A percentile compares a stretch with the other conserved stretches of the same genome.
Conservation (phyloP, 2,329 filamentous ascomycete species). For the Biscogniauxia marginata region DNA sequence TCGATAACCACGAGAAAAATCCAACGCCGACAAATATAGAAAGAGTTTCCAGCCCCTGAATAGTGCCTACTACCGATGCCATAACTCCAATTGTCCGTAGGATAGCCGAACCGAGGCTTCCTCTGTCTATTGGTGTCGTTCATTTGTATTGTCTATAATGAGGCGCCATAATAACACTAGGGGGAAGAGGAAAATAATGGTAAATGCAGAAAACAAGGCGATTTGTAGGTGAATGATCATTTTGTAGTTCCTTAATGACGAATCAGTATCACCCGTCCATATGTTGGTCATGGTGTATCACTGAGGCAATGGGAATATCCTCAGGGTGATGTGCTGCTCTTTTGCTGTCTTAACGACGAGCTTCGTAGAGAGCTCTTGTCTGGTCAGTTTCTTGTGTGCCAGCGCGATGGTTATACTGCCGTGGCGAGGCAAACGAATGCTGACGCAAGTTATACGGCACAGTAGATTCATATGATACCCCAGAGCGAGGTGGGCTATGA, state of each 20-base stretch:
- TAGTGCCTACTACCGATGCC: background rate
- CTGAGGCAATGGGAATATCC: background rate
- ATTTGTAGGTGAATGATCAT: background rate
- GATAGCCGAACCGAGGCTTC: constrained; percentile 6
- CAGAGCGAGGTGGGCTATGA: constrained; percentile 1
- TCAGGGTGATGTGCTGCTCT: background rate
- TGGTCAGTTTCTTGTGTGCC: constrained; percentile 20
- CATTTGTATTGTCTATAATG: background rate
- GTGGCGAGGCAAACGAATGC: constrained; percentile 12
- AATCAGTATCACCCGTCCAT: background rate
- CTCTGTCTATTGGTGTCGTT: constrained; percentile 6
- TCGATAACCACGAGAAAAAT: background rate
- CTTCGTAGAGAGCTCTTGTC: constrained; percentile 17
- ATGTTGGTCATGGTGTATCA: background rate
- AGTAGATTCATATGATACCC: constrained; percentile 6
- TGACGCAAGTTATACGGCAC: constrained; percentile 14
- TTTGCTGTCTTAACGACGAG: constrained; percentile 20
- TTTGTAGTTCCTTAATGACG: background rate
- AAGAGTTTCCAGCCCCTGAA: background rate
- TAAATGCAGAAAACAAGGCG: too few species aligned
- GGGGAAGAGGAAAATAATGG: background rate
- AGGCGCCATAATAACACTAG: background rate
- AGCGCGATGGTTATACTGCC: constrained; percentile 7
- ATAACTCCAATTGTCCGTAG: constrained; percentile 2
- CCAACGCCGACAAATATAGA: background rate